phyloP scores from a whole-genome alignment of 179 eudicot species.

The Actinidia arguta region DNA sequence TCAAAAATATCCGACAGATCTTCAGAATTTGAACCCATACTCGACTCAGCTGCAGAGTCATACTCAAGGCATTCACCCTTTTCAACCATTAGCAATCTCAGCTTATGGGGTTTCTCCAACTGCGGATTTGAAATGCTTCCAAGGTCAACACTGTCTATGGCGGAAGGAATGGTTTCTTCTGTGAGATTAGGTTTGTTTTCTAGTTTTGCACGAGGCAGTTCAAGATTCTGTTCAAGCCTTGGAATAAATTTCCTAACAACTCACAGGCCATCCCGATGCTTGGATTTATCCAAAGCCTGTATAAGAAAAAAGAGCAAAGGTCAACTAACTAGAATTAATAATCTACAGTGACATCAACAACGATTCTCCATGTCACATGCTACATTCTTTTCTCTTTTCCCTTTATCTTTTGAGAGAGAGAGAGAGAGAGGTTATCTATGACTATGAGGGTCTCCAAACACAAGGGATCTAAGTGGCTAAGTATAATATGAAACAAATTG shows the following conservation, averaged over 20 bases:
- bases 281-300: slow-evolving; percentile 95
- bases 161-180: slow-evolving; percentile 32
- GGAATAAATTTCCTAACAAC: slow-evolving; percentile 84
- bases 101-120: slow-evolving; percentile 52
- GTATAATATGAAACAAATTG: too few species aligned
- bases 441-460: too few species aligned
- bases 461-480: too few species aligned
- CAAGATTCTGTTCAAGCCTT: slow-evolving; percentile 84
- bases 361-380: background rate
- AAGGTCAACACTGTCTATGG: slow-evolving; percentile 21
- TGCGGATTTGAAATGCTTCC: slow-evolving; percentile 31
- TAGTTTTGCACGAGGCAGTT: slow-evolving; percentile 62
- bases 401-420: too few species aligned
- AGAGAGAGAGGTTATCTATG: background rate
- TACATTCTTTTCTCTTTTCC: too few species aligned
- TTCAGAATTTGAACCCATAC: slow-evolving; percentile 72
- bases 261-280: slow-evolving; percentile 75
- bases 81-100: slow-evolving; percentile 55
- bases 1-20: slow-evolving; percentile 94
- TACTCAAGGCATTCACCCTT: slow-evolving; percentile 34
- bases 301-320: slow-evolving; percentile 6
- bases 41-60: slow-evolving; percentile 41
- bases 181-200: slow-evolving; percentile 31
- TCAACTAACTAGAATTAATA: background rate
- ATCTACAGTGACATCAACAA: background rate